These are phyloP conservation scores for Halteria grandinella DNA, from an alignment of 73 alveolate genomes.

Conservation along the genomic window DNA sequence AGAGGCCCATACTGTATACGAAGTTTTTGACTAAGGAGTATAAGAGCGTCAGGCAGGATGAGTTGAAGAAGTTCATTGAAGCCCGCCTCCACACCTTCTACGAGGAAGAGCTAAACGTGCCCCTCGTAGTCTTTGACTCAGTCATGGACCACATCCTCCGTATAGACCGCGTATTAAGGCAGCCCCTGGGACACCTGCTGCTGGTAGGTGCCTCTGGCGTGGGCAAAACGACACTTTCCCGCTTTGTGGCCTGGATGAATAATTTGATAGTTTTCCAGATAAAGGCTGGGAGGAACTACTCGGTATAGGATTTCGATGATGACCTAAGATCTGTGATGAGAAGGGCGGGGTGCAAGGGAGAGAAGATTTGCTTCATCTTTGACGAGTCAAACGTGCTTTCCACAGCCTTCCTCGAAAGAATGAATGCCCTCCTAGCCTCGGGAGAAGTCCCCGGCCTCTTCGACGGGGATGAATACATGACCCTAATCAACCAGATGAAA, in stretches of 20 bases:
- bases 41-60: slow-evolving; percentile 90
- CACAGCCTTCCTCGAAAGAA: slow-evolving; percentile 99
- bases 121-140: slow-evolving; percentile 97
- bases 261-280: slow-evolving; percentile 95
- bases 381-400: slow-evolving; percentile 99
- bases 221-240: slow-evolving; percentile 95
- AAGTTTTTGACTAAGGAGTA: slow-evolving; percentile 85
- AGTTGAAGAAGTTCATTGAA: slow-evolving; percentile 87
- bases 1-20: slow-evolving; percentile 95
- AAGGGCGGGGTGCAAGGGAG: slow-evolving; percentile 97
- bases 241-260: slow-evolving; percentile 99
- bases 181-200: slow-evolving; percentile 98
- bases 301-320: slow-evolving; percentile 97
- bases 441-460: slow-evolving; percentile 99
- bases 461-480: slow-evolving; percentile 99
- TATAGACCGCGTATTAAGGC: slow-evolving; percentile 98
- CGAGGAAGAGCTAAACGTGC: slow-evolving; percentile 99
- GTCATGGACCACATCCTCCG: slow-evolving; percentile 98
- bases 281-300: slow-evolving; percentile 99
- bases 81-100: slow-evolving; percentile 92
- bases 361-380: slow-evolving; percentile 97
- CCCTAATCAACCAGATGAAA: slow-evolving; percentile 91
- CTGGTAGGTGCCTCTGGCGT: slow-evolving; percentile 98
- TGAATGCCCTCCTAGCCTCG: slow-evolving; percentile 99
- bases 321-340: slow-evolving; percentile 98